These are phyloP conservation scores for Microstegium vimineum DNA, from an alignment of 176 grass and related monocot genomes.

Conservation along the genomic window DNA sequence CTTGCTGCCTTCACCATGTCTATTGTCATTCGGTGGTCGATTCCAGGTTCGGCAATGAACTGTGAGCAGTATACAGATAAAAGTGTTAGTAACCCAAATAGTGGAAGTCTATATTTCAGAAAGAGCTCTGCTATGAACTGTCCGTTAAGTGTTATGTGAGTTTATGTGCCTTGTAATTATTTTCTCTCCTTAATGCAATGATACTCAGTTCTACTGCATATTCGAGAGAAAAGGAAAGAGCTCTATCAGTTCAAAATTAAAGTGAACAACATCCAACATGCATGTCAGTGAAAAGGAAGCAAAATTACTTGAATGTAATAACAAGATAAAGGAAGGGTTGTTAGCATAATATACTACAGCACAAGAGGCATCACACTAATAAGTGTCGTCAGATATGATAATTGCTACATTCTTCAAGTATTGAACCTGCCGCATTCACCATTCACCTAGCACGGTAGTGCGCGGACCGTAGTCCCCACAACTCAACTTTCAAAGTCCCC, in stretches of 20 bases:
- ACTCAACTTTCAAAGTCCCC: too few species aligned
- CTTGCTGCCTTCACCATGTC: conserved; percentile 80
- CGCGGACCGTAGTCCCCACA: background rate
- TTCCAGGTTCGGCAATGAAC: conserved; percentile 59
- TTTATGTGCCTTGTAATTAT: too few species aligned
- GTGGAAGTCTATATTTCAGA: background rate
- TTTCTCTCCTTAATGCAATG: too few species aligned
- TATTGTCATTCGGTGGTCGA: conserved; percentile 45
- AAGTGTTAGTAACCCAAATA: background rate
- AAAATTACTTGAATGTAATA: background rate
- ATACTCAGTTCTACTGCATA: too few species aligned
- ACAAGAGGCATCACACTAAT: too few species aligned
- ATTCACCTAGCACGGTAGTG: background rate
- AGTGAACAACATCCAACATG: background rate
- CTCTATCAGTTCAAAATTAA: background rate
- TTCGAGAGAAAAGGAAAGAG: too few species aligned
- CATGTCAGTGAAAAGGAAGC: background rate
- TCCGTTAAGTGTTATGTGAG: background rate
- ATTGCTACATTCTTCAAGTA: background rate
- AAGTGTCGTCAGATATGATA: too few species aligned
- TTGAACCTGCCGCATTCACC: background rate
- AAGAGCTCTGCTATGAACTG: background rate
- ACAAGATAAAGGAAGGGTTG: background rate
- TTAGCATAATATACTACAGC: background rate
- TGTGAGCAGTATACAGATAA: conserved; percentile 22